Base-by-base conservation (phyloP, 2,329 filamentous ascomycete species). In the Pezicula neosporulosa region DNA sequence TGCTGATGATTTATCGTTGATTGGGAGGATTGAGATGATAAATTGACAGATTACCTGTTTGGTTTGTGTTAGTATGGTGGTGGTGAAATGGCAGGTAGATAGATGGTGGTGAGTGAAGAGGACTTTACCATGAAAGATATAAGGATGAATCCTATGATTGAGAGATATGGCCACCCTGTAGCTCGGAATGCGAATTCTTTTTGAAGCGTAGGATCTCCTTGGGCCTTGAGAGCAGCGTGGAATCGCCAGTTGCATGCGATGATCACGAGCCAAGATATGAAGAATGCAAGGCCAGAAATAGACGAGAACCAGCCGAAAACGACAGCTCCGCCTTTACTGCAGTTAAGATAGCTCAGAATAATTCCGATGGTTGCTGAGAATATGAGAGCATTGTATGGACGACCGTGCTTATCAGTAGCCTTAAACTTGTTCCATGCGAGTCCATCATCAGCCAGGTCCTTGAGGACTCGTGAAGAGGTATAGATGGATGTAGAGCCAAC, bases 241-340 rank as follows among this genome's bases (percentile, higher is more conserved):
- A 87, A 86, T 12, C 77, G 76, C 45, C 87, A 66, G 66, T 86
- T 81, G 64, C 80, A 84, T 51, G 76, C 57, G 63, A 72, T 77
- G 66, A 86, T 86, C 63, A 79, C 78, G 10, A 78, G 73, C 85
- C 85, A 89, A 38, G 77, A 80, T 60, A 87, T 84, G 65, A 87
- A 80, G 12, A 82, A 83, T 8, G 81, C 82, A 15, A 84, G 80
- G 50, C 82, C 79, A 16, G 78, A 83, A 56, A 88, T 80, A 68
- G 85, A 86, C 60, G 87, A 74, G 46, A 89, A 73, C 85, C 85
- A 89, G 72, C 79, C 75, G 69, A 88, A 89, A 21, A 86, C 85
- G 8, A 75, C 68, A 9, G 72, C 73, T 47, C 81, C 82, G 52
- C 68, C 70, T 41, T 72, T 68, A 12, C 78, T 81, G 18, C 87